Conservation (phyloP, 148 eudicot species). For the Dianthus caryophyllus region DNA sequence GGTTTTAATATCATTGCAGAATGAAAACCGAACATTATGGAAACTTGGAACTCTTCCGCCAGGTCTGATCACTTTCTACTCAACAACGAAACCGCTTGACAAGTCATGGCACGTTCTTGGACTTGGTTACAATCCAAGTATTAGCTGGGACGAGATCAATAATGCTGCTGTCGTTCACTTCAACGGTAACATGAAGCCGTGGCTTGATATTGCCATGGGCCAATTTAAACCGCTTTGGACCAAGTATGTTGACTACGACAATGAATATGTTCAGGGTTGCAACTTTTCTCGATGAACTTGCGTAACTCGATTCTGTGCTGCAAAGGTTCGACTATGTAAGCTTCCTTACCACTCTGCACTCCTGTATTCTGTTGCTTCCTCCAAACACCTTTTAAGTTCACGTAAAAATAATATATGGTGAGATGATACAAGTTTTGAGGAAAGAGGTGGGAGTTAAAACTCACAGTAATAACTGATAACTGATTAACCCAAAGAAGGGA, state of each 20-base stretch:
- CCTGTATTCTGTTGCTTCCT: background rate
- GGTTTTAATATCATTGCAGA: slow-evolving; percentile 29
- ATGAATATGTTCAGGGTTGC: slow-evolving; percentile 78
- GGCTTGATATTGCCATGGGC: slow-evolving; percentile 79
- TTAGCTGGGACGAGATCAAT: slow-evolving; percentile 74
- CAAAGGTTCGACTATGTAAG: slow-evolving; percentile 12
- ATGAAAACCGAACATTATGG: slow-evolving; percentile 65
- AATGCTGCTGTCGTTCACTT: slow-evolving; percentile 79
- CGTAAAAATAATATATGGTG: too few relatives aligned
- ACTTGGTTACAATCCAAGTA: slow-evolving; percentile 76
- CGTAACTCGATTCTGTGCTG: background rate
- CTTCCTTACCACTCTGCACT: slow-evolving; percentile 14
- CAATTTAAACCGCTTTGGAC: slow-evolving; percentile 73
- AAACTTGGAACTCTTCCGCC: slow-evolving; percentile 62
- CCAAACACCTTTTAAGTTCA: too few relatives aligned
- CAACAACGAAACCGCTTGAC: slow-evolving; percentile 64
- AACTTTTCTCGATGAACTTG: slow-evolving; percentile 52
- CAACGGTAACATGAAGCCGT: slow-evolving; percentile 82
- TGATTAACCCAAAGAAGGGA: too few relatives aligned
- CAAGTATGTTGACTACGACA: slow-evolving; percentile 62
- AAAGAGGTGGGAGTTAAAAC: too few relatives aligned
- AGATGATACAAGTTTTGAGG: too few relatives aligned
- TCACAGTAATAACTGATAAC: too few relatives aligned
- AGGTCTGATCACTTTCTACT: slow-evolving; percentile 66
- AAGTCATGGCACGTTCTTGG: slow-evolving; percentile 86